Base-by-base conservation (phyloP, 768 basidiomycete species). In the Epithele typhae region DNA sequence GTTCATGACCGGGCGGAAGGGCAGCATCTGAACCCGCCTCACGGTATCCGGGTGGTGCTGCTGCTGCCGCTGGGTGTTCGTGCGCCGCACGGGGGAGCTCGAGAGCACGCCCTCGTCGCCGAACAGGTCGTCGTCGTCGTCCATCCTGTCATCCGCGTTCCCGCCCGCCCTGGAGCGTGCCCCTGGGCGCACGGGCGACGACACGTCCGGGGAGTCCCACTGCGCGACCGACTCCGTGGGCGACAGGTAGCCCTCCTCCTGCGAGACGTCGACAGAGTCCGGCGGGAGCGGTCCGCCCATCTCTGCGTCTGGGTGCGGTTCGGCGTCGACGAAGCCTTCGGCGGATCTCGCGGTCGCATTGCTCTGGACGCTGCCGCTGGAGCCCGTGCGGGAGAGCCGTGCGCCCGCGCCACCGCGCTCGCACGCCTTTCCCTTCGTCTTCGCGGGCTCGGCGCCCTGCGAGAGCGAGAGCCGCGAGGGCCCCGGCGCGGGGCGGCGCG, bases 211-310 rank as follows among this genome's bases (percentile, higher is more conserved):
- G 30, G 81, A 82, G 51, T 70, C 69, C 49, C 64, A 66, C 40
- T 72, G 73, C 51, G 61, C 57, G 53, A 73, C 68, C 19, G 79
- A 79, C 38, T 76, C 67, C 8, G 77, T 67, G 14, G 87, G 87
- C n/a, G 88, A 88, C 43, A 86, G 71, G 64, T 91, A 92, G 14
- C 89, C 88, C 50, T 87, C 87, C 59, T 91, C 89, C 65, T 88
- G 88, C 58, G 73, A 70, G 14, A 87, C 78, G 8, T 7, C 27
- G 7, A 30, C 27, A 30, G 7, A 7, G 27, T 30, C 27, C 9
- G 55, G 58, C 42, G 78, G 71, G 25, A 60, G 55, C 37, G 49
- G 30, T 9, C 30, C 57, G 21, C 71, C 62, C 46, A 67, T 62
- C 42, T 69, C 66, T 18, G 56, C 56, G 34, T 66, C 66, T 27